phyloP scores from a whole-genome alignment of 192 early-diverging fungal species.

The Mortierella hygrophila region DNA sequence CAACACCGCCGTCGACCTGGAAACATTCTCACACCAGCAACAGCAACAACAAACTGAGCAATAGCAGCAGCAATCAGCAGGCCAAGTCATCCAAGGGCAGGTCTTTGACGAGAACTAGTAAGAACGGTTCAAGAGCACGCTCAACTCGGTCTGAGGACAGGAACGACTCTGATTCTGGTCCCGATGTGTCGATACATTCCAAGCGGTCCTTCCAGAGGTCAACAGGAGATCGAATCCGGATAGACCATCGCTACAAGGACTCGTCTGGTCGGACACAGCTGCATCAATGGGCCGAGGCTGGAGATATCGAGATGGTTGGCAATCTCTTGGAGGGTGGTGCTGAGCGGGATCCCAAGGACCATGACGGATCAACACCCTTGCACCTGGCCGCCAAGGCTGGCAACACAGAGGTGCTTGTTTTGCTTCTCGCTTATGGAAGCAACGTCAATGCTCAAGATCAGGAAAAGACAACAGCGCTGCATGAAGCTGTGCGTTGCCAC shows the following conservation, averaged over 20 bases:
- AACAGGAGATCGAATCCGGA: conserved; percentile 44
- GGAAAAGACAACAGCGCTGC: conserved; percentile 71
- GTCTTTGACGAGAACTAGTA: conserved; percentile 3
- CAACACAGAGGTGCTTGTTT: conserved; percentile 53
- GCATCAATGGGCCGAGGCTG: conserved; percentile 71
- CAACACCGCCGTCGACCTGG: conserved; percentile 17
- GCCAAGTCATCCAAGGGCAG: not conserved
- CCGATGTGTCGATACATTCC: not conserved
- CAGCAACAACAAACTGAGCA: not conserved
- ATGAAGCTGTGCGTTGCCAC: conserved; percentile 70
- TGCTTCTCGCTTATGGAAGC: conserved; percentile 68
- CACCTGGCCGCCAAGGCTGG: conserved; percentile 76
- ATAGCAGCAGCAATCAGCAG: not conserved
- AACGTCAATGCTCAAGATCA: conserved; percentile 71
- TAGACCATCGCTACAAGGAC: conserved; percentile 67
- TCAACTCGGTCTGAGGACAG: conserved; percentile 29
- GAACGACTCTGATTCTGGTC: conserved; percentile 34
- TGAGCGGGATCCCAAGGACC: conserved; percentile 69
- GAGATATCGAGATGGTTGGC: conserved; percentile 66
- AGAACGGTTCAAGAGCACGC: conserved; percentile 20
- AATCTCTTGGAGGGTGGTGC: conserved; percentile 71
- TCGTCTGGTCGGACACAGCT: conserved; percentile 75
- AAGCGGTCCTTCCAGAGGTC: conserved; percentile 39
- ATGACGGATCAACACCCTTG: conserved; percentile 76
- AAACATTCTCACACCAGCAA: conserved; percentile 5